Percentiles rank a stretch among this genome's conserved stretches.
phyloP scores from a whole-genome alignment of 495 filamentous ascomycete genomes.

The Lasiosphaeris hirsuta region DNA sequence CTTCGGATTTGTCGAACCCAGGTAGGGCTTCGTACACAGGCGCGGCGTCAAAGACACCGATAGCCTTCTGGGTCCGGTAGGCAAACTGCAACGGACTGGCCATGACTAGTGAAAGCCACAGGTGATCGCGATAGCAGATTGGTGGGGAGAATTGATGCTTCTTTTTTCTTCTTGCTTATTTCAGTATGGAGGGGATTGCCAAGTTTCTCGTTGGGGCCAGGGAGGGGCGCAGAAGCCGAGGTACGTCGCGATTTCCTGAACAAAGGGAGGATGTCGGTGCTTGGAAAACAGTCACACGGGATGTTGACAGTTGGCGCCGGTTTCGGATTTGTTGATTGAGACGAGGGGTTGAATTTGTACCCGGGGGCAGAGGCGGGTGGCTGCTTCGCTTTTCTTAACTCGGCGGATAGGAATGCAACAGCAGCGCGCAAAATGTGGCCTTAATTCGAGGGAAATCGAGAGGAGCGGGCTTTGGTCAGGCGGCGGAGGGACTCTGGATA shows the following conservation, averaged over 20 bases:
- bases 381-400: background rate
- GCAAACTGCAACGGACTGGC: slow-evolving; percentile 85
- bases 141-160: slow-evolving; percentile 9
- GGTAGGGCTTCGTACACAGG: slow-evolving; percentile 82
- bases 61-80: slow-evolving; percentile 92
- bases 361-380: background rate
- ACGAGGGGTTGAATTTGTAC: background rate
- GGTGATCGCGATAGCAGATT: slow-evolving; percentile 36
- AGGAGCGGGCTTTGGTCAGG: slow-evolving; percentile 1
- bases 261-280: background rate
- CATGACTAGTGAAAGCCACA: slow-evolving; percentile 88
- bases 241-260: slow-evolving; percentile 3
- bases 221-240: background rate
- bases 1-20: slow-evolving; percentile 86
- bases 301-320: slow-evolving; percentile 7
- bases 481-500: slow-evolving; percentile 6
- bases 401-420: background rate
- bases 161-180: slow-evolving; percentile 20
- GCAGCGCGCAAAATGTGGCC: background rate
- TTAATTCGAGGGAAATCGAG: slow-evolving; percentile 1
- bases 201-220: background rate
- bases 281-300: slow-evolving; percentile 1
- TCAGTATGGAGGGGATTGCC: slow-evolving; percentile 8
- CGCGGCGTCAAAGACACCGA: slow-evolving; percentile 86
- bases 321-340: slow-evolving; percentile 3